Percentiles rank a stretch among this genome's conserved stretches.
phyloP scores from a whole-genome alignment of 1,284 basidiomycete species.

The Blastosporella zonata region DNA sequence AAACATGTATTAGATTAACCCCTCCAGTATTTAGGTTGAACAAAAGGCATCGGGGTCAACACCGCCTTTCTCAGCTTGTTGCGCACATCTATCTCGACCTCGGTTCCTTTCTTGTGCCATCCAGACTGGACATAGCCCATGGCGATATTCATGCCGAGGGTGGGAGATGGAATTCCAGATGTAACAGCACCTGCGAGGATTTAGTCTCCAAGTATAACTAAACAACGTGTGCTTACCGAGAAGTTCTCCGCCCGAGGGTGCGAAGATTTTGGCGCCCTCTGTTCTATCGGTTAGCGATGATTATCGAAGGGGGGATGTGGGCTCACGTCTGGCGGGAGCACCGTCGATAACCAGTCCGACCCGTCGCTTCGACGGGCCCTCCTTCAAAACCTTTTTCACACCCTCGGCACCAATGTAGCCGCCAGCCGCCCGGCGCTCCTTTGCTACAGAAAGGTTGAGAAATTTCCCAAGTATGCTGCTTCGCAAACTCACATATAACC shows the following conservation, averaged over 20 bases:
- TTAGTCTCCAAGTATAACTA: background rate
- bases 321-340: slow-evolving; percentile 79
- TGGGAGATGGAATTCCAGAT: slow-evolving; percentile 94
- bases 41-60: slow-evolving; percentile 80
- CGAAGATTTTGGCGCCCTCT: slow-evolving; percentile 83
- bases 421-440: slow-evolving; percentile 70
- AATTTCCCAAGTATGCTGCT: background rate
- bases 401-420: slow-evolving; percentile 83
- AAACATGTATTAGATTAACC: slow-evolving; percentile 32
- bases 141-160: slow-evolving; percentile 88
- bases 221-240: slow-evolving; percentile 40
- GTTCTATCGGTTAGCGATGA: slow-evolving; percentile 14
- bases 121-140: slow-evolving; percentile 90
- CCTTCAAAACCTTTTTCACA: slow-evolving; percentile 80
- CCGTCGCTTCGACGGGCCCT: slow-evolving; percentile 76
- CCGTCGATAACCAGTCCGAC: slow-evolving; percentile 86
- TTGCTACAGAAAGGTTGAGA: slow-evolving; percentile 44
- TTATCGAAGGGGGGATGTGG: background rate
- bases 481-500: slow-evolving; percentile 73
- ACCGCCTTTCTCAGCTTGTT: slow-evolving; percentile 69
- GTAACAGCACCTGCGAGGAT: slow-evolving; percentile 65
- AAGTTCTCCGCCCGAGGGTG: slow-evolving; percentile 48
- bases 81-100: slow-evolving; percentile 76
- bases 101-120: slow-evolving; percentile 89
- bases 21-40: slow-evolving; percentile 69